phyloP scores from a whole-genome alignment of 805 yeast species.

The Novakomyces olei region DNA sequence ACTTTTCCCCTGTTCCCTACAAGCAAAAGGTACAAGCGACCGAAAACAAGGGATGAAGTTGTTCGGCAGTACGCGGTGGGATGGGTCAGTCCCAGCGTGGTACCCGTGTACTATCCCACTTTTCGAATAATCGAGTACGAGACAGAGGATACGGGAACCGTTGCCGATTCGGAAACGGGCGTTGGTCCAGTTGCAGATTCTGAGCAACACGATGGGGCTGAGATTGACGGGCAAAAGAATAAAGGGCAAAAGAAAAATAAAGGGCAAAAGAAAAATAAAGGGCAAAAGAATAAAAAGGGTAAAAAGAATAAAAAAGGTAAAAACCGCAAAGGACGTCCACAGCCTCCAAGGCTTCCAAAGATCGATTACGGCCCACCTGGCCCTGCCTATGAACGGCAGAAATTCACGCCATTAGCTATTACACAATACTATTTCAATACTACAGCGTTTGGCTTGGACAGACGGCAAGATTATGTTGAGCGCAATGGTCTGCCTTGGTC shows the following conservation, averaged over 20 bases:
- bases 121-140: conserved; percentile 75
- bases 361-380: conserved; percentile 27
- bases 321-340: conserved; percentile 38
- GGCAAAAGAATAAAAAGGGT: conserved; percentile 12
- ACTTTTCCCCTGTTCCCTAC: not conserved
- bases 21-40: not conserved
- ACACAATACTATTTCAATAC: conserved; percentile 58
- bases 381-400: conserved; percentile 53
- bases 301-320: conserved; percentile 13
- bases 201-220: conserved; percentile 7
- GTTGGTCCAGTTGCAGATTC: not conserved
- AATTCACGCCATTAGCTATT: conserved; percentile 50
- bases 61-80: conserved; percentile 44
- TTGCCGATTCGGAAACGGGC: conserved; percentile 1
- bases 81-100: conserved; percentile 47
- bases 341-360: conserved; percentile 30
- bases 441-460: conserved; percentile 23
- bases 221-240: not conserved
- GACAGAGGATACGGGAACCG: conserved; percentile 28
- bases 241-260: conserved; percentile 5
- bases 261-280: conserved; percentile 8
- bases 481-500: conserved; percentile 21
- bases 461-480: conserved; percentile 11
- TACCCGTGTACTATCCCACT: conserved; percentile 73
- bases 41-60: conserved; percentile 2